Conservation (phyloP, 768 basidiomycete species). For the Pleurotus giganteus region DNA sequence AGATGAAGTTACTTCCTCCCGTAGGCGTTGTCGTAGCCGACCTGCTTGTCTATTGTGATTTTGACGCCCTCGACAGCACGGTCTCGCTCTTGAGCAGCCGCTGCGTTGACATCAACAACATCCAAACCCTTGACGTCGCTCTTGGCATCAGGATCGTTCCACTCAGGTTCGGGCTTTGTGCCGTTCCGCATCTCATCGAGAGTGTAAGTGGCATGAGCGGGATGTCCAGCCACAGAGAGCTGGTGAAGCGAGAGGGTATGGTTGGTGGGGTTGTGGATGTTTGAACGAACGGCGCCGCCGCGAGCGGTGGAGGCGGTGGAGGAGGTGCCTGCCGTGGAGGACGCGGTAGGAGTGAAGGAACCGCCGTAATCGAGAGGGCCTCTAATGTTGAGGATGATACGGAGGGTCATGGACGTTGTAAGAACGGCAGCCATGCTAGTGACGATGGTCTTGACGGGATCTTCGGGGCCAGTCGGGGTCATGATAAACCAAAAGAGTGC, state of each 20-base stretch:
- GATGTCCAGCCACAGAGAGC: slow-evolving; percentile 18
- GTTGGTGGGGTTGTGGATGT: slow-evolving; percentile 25
- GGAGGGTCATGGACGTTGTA: slow-evolving; percentile 85
- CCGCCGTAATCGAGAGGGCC: slow-evolving; percentile 75
- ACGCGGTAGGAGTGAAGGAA: slow-evolving; percentile 57
- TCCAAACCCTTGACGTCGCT: slow-evolving; percentile 33
- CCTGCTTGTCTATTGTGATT: slow-evolving; percentile 42
- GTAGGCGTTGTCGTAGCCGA: slow-evolving; percentile 30
- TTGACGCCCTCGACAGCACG: slow-evolving; percentile 29
- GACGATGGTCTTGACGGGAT: slow-evolving; percentile 80
- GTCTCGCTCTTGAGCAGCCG: background rate
- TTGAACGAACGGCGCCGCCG: slow-evolving; percentile 27
- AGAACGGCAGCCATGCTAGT: slow-evolving; percentile 85
- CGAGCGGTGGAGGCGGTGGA: slow-evolving; percentile 49
- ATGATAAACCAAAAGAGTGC: slow-evolving; percentile 87
- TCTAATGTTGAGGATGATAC: slow-evolving; percentile 80
- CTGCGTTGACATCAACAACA: slow-evolving; percentile 18
- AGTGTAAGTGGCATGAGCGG: slow-evolving; percentile 36
- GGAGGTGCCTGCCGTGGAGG: slow-evolving; percentile 41
- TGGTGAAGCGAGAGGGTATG: slow-evolving; percentile 29
- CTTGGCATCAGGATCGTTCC: slow-evolving; percentile 40
- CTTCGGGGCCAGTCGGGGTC: slow-evolving; percentile 54
- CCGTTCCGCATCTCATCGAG: slow-evolving; percentile 48
- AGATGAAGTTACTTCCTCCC: slow-evolving; percentile 5
- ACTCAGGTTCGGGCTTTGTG: slow-evolving; percentile 45